Conservation (phyloP, 768 basidiomycete genomes). For the Rhodotorula babjevae region DNA sequence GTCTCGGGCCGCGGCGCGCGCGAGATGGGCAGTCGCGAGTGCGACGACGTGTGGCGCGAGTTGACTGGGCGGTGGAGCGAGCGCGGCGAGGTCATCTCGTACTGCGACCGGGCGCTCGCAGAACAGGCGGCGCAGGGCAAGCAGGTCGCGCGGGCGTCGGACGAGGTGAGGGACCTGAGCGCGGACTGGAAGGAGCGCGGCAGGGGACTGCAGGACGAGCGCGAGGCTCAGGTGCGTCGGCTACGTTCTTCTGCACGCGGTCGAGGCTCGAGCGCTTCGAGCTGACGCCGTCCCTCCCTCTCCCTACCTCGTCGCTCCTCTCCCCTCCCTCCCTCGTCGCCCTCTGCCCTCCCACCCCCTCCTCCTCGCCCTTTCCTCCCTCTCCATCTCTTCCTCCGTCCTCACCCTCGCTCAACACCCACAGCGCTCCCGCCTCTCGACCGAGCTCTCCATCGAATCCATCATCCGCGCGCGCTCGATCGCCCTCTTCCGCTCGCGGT, state of each 20-base stretch:
- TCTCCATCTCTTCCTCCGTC: not conserved
- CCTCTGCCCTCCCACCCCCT: not conserved
- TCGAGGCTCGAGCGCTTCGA: too few relatives aligned
- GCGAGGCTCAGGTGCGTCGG: slow-evolving; percentile 14
- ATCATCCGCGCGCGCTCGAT: slow-evolving; percentile 29
- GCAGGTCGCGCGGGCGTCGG: too few relatives aligned
- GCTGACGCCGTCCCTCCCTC: too few relatives aligned
- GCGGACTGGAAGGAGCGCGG: slow-evolving; percentile 17
- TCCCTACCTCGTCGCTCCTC: too few relatives aligned
- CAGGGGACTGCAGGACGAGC: slow-evolving; percentile 3
- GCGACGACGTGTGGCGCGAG: slow-evolving; percentile 23
- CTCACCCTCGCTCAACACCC: too few relatives aligned
- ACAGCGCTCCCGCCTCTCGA: slow-evolving; percentile 14
- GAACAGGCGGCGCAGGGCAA: not conserved
- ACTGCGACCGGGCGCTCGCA: slow-evolving; percentile 20
- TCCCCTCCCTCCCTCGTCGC: not conserved
- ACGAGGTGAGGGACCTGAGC: slow-evolving; percentile 9
- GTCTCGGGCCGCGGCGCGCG: not conserved
- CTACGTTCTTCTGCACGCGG: too few relatives aligned
- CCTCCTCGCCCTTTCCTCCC: not conserved
- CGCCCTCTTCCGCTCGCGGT: slow-evolving; percentile 14
- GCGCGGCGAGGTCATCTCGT: slow-evolving; percentile 9
- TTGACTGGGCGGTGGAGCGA: slow-evolving; percentile 4
- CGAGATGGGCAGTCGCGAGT: slow-evolving; percentile 10
- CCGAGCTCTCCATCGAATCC: slow-evolving; percentile 11